Percentiles rank a stretch among this genome's conserved stretches.
Evolutionary conservation across 176 grass and related monocot species (phyloP).

Genomic region (Oryza rufipogon): DNA sequence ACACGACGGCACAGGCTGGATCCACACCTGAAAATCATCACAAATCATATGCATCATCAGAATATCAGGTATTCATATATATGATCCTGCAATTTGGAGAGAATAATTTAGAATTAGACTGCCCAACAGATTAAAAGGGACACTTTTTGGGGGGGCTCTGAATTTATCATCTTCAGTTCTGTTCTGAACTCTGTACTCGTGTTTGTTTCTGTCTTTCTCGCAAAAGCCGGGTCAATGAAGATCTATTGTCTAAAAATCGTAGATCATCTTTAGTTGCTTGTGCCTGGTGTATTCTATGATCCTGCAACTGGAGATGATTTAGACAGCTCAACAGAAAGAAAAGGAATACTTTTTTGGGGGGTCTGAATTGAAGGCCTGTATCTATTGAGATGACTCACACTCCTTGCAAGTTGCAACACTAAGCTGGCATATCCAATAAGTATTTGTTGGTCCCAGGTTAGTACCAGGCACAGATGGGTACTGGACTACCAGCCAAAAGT

Average conservation of each 20-base stretch:
- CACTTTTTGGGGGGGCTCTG: too few relatives aligned
- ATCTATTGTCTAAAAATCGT: too few relatives aligned
- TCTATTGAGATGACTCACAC: background rate
- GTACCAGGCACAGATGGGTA: background rate
- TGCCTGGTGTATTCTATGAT: background rate
- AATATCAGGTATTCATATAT: background rate
- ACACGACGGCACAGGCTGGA: constrained; percentile 32
- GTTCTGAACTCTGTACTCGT: too few relatives aligned
- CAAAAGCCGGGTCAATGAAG: too few relatives aligned
- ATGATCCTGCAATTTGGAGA: too few relatives aligned
- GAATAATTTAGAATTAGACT: too few relatives aligned
- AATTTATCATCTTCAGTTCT: too few relatives aligned
- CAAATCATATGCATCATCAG: background rate
- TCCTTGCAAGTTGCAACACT: background rate
- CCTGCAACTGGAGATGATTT: background rate
- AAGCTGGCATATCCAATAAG: constrained; percentile 7
- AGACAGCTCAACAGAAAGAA: background rate
- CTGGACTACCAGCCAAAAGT: background rate
- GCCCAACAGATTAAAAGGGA: too few relatives aligned
- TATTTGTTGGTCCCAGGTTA: background rate
- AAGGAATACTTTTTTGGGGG: background rate
- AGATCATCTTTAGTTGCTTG: background rate
- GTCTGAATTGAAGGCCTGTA: background rate
- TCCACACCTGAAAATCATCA: constrained; percentile 49
- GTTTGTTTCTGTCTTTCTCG: too few relatives aligned